Base-by-base conservation (phyloP, 495 filamentous ascomycete species). In the Saxophila tyrrhenica region DNA sequence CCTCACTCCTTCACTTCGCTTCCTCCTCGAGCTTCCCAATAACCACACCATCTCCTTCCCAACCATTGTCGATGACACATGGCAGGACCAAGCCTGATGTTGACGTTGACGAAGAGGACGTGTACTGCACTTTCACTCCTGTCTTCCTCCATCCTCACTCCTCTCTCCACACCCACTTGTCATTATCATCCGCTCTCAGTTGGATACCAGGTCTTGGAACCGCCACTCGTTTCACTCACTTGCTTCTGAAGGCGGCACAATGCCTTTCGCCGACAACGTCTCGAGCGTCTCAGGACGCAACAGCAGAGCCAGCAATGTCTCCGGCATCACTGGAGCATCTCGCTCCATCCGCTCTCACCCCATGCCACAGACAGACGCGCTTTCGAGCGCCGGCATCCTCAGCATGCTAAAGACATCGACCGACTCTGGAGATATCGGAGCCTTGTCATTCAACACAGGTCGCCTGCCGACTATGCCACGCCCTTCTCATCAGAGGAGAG, bases 371-470 rank as follows among this genome's bases (percentile, higher is more conserved):
- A 60, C 56, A 19, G 57, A 66, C 38, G 62, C 60, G 43, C 42
- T 60, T 20, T 55, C 57, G 2, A 61, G 55, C 35, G 64, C 67
- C 3, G 64, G 55, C 21, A 65, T 72, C 21, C 60, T 67, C 56
- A 77, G 78, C 63, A 85, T 87, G 82, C 75, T 87, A 41, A 84
- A 76, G 64, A 85, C 77, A 9, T 81, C 75, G 0, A 86, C 82
- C 0, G 84, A 86, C 65, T 77, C 78, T 0, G 84, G 82, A 16
- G 80, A 85, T 51, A 78, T 86, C 47, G 82, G 78, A 8, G 67
- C 77, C 45, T 80, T 85, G 54, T 75, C 76, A 41, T 78, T 78
- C 57, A 71, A 71, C 55, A 73, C 77, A 3, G 63, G 72, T 32
- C 70, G 75, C 11, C 62, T 78, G 25, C 67, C 67, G 2, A 56